Conservation (phyloP, 2,329 filamentous ascomycete genomes). For the Talaromyces pinophilus region DNA sequence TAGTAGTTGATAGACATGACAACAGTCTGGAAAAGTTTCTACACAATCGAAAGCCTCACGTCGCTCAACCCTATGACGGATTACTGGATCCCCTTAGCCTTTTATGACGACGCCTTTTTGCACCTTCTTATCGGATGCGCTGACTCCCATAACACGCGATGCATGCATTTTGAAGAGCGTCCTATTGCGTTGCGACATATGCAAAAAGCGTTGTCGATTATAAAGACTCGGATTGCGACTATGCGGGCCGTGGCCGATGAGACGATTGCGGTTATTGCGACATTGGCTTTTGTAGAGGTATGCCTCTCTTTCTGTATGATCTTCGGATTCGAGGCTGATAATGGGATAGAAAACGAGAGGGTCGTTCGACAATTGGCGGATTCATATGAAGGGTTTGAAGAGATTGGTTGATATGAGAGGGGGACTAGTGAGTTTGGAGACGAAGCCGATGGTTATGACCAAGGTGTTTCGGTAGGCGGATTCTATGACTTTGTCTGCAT, state of each 20-base stretch:
- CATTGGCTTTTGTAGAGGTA: constrained; percentile 19
- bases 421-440: constrained; percentile 14
- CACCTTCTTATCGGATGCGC: constrained; percentile 19
- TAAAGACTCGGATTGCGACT: constrained; percentile 13
- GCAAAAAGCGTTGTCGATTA: constrained; percentile 9
- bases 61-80: constrained; percentile 18
- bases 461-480: constrained; percentile 13
- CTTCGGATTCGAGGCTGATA: not conserved
- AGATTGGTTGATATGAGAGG: constrained; percentile 19
- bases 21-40: constrained; percentile 17
- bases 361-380: constrained; percentile 11
- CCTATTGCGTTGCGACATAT: constrained; percentile 4
- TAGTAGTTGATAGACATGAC: constrained; percentile 10
- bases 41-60: constrained; percentile 16
- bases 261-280: constrained; percentile 17
- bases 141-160: not conserved
- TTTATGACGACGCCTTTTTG: constrained; percentile 16
- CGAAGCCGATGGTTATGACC: constrained; percentile 18
- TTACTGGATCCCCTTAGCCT: constrained; percentile 19
- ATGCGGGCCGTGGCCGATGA: constrained; percentile 5
- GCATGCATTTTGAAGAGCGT: not conserved
- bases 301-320: not conserved
- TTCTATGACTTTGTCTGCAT: not conserved
- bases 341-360: constrained; percentile 9
- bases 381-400: constrained; percentile 19